These are phyloP conservation scores for Populus alba DNA, from an alignment of 345 rosid genomes.

Conservation along the genomic window DNA sequence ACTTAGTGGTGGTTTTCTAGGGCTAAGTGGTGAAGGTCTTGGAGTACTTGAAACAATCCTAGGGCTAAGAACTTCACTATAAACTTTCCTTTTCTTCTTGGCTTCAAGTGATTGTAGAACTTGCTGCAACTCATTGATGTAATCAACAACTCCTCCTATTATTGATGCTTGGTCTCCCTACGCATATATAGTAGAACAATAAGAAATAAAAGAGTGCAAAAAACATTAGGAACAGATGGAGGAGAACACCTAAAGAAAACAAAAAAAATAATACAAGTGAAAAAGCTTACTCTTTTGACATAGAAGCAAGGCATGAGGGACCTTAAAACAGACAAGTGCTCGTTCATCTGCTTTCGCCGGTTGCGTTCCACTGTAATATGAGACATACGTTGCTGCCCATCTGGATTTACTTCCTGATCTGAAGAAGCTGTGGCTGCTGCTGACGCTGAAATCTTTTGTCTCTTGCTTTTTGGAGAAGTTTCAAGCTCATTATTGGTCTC, in stretches of 20 bases:
- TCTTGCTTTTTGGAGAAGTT: constrained; percentile 43
- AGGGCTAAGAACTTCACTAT: constrained; percentile 85
- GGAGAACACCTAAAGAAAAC: not conserved
- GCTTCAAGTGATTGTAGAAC: constrained; percentile 81
- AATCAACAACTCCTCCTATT: constrained; percentile 95
- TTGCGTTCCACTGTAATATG: constrained; percentile 95
- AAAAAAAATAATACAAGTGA: not conserved
- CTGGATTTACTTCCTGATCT: constrained; percentile 38
- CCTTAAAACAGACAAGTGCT: constrained; percentile 73
- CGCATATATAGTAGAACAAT: not conserved
- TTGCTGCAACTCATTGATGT: constrained; percentile 91
- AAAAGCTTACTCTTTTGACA: constrained; percentile 81
- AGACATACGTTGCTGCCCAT: constrained; percentile 67
- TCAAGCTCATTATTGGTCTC: constrained; percentile 39
- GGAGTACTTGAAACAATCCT: constrained; percentile 61
- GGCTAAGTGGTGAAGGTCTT: constrained; percentile 68
- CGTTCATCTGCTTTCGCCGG: constrained; percentile 98
- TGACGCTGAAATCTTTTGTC: constrained; percentile 26
- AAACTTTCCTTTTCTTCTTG: constrained; percentile 89
- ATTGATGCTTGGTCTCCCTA: constrained; percentile 99
- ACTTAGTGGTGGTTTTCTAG: constrained; percentile 52
- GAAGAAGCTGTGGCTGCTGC: constrained; percentile 1
- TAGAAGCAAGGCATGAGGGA: constrained; percentile 98
- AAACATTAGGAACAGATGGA: not conserved
- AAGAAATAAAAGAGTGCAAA: not conserved